phyloP scores from a whole-genome alignment of 1,284 basidiomycete species.

The Ganoderma lingzhi region DNA sequence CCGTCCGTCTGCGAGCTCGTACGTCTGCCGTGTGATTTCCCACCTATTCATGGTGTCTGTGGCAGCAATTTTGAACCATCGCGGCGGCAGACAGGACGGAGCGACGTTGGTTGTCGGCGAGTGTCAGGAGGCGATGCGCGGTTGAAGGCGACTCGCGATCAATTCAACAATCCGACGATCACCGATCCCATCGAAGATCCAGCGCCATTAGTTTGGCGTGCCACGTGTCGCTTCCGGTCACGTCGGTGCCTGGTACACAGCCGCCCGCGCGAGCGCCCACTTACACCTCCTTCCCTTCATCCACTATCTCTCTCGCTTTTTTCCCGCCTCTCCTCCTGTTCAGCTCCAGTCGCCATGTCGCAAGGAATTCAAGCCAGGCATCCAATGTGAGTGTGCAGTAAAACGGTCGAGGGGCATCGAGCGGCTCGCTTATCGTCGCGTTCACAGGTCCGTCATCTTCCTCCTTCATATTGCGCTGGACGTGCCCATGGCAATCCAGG shows the following conservation, averaged over 20 bases:
- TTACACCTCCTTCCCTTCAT: constrained; percentile 8
- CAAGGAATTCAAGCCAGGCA: constrained; percentile 22
- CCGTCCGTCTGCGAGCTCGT: neutral
- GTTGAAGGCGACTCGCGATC: constrained; percentile 20
- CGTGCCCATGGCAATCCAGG: constrained; percentile 77
- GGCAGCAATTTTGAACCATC: neutral
- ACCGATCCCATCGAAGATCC: constrained; percentile 30
- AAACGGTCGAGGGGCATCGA: neutral
- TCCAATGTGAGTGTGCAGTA: constrained; percentile 23
- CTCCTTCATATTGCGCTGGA: constrained; percentile 82
- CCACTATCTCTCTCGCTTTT: constrained; percentile 1
- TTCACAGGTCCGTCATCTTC: constrained; percentile 31
- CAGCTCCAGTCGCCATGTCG: constrained; percentile 17
- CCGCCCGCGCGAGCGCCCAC: neutral
- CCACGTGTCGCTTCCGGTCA: neutral
- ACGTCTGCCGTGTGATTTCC: neutral
- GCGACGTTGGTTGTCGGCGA: neutral
- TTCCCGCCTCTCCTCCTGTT: neutral
- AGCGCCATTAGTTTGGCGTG: neutral
- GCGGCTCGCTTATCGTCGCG: constrained; percentile 14
- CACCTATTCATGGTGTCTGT: neutral
- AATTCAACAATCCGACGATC: constrained; percentile 24
- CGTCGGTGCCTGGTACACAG: constrained; percentile 4
- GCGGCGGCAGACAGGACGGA: neutral
- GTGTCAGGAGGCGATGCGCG: constrained; percentile 12